Evolutionary conservation across 2,329 filamentous ascomycete genomes (phyloP), one percentile per base, ranked within the genome.

Genomic region (Apiospora rasikravindrae): DNA sequence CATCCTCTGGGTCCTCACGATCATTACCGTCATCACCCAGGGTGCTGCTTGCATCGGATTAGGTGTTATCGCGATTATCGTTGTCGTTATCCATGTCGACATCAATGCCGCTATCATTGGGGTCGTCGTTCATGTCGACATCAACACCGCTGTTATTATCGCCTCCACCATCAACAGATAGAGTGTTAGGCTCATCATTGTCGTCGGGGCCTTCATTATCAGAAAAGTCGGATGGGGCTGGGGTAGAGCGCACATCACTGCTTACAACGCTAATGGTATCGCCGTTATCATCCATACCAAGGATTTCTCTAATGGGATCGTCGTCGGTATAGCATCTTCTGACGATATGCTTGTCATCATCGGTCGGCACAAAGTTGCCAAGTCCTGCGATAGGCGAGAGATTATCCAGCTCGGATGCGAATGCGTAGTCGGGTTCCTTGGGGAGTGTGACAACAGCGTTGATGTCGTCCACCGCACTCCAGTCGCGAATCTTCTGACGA

Each of bases 381-480:
- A 79, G 70, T 2, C 74, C 73, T 14, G 47, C 67, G 13, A 80
- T 68, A 0, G 72, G 69, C 0, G 29, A 42, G 1, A 82, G 73
- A 10, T 79, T 81, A 8, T 76, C 69, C 0, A 82, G 66, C 37
- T 77, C 69, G 16, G 77, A 74, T 11, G 70, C 71, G 0, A 73
- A 42, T 6, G 70, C 71, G 37, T 74, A 70, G 0, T 44, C 16
- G 8, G 14, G 66, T 2, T 67, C 33, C 73, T 82, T 82, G 0
- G 74, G 75, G 40, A 70, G 66, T 4, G 72, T 77, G 0, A 76
- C 77, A 0, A 75, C 73, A 3, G 72, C 78, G 22, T 76, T 78
- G 11, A 84, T 24, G 26, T 83, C 82, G n/a, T 78, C 75, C 0
- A 74, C 22, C 45, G 83, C 83, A 0, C 77, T 77, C 77, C 77